Base-by-base conservation (phyloP, 2,329 filamentous ascomycete genomes). In the Plenodomus lindquistii region DNA sequence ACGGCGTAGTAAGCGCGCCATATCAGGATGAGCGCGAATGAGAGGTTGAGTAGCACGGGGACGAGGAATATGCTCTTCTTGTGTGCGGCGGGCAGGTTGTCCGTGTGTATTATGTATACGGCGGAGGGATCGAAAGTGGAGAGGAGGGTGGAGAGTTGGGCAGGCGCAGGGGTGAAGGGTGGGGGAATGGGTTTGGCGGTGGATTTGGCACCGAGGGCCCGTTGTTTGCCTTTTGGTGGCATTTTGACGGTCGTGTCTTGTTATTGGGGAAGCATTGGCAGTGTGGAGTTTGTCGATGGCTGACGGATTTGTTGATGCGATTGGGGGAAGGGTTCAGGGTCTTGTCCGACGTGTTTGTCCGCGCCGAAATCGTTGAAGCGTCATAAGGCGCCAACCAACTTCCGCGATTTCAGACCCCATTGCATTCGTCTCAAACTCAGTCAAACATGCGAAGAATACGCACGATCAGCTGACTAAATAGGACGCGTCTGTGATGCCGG, bases 31-130 rank as follows among this genome's bases (percentile, higher is more conserved):
- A 79, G 64, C 8, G 79, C 76, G 48, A 97, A 85, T 58, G 77
- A 73, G 27, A 87, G 48, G 72, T 97, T 97, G 74, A 96, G 84
- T 16, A 85, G 71, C 16, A 91, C 79, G 15, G 92, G 91, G 1
- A 96, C 85, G 40, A 85, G 63, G 73, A 96, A 97, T 63, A 95
- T 87, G 65, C 89, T 88, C 69, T 83, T 83, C 75, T 97, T 97
- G 74, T 92, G 84, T 21, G 80, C 78, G 17, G 75, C 73, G 0
- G 86, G 85, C 53, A 87, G 85, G 51, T 74, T 76, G 78, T 97
- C 92, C 72, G 96, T 78, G 76, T 96, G 91, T 22, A 87, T 81
- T 63, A 97, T 82, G 80, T 97, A 96, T 68, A 96, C 81, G 71
- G 89, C 84, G 46, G 81, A 75, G 46, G 81, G 78, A 49, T 85